Conservation (phyloP, 345 rosid species). For the Citrus sinensis region DVS_A1.0 CM039164.1:19964001-19964500, state of each 20-base stretch:
- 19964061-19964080: conserved; percentile 73
- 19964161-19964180: conserved; percentile 33
- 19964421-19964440: conserved; percentile 85
- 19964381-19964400: conserved; percentile 55
- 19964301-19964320: conserved; percentile 68
- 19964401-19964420: conserved; percentile 71
- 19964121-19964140: conserved; percentile 30
- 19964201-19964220: conserved; percentile 57
- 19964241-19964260: conserved; percentile 78
- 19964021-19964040: conserved; percentile 66
- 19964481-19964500: conserved; percentile 49
- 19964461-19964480: conserved; percentile 87
- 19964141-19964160: conserved; percentile 24
- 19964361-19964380: conserved; percentile 34
- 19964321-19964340: conserved; percentile 37
- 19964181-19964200: conserved; percentile 57
- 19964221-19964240: conserved; percentile 72
- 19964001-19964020: conserved; percentile 58
- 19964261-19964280: conserved; percentile 57
- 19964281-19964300: conserved; percentile 68
- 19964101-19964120: conserved; percentile 64
- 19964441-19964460: conserved; percentile 87
- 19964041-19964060: conserved; percentile 68
- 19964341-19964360: conserved; percentile 31
- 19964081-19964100: conserved; percentile 55